Percentiles rank a stretch among this genome's conserved stretches.
phyloP scores from a whole-genome alignment of 2,329 filamentous ascomycete genomes.

The Xylaria sp. region DNA sequence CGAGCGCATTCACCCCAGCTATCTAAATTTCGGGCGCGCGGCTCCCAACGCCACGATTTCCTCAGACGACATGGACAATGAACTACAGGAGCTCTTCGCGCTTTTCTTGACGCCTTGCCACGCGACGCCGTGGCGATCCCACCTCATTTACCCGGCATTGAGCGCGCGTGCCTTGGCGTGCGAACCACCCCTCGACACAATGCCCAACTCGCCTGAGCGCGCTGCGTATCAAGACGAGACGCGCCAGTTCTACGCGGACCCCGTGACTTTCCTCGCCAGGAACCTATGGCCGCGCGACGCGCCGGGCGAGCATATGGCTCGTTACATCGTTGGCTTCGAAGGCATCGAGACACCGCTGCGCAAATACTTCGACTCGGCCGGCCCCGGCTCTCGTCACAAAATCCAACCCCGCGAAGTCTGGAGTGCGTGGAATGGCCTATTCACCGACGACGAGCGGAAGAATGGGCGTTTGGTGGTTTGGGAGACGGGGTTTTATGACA shows the following conservation, averaged over 20 bases:
- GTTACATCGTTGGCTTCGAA: slow-evolving; percentile 71
- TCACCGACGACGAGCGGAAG: slow-evolving; percentile 70
- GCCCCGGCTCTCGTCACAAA: slow-evolving; percentile 55
- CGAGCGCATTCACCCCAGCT: slow-evolving; percentile 64
- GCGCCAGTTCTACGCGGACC: slow-evolving; percentile 84
- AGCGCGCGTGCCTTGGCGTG: slow-evolving; percentile 88
- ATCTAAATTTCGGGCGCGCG: slow-evolving; percentile 49
- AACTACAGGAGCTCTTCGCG: slow-evolving; percentile 66
- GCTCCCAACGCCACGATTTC: slow-evolving; percentile 44
- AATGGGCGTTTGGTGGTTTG: slow-evolving; percentile 69
- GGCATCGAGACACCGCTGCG: slow-evolving; percentile 62
- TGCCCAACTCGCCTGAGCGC: slow-evolving; percentile 69
- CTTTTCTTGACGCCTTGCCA: slow-evolving; percentile 97
- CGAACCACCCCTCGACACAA: slow-evolving; percentile 81
- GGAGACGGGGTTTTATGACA: slow-evolving; percentile 52
- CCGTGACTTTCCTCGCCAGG: slow-evolving; percentile 65
- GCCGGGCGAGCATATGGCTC: slow-evolving; percentile 57
- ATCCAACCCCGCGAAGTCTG: slow-evolving; percentile 62
- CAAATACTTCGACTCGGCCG: slow-evolving; percentile 56
- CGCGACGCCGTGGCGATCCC: slow-evolving; percentile 92
- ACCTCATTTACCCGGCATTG: slow-evolving; percentile 80
- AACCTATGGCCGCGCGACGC: slow-evolving; percentile 61
- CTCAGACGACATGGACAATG: slow-evolving; percentile 41
- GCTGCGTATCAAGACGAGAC: slow-evolving; percentile 85
- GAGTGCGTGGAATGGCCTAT: slow-evolving; percentile 69